phyloP scores from a whole-genome alignment of 805 yeast genomes.

The Saccharomycopsis selenospora region DNA sequence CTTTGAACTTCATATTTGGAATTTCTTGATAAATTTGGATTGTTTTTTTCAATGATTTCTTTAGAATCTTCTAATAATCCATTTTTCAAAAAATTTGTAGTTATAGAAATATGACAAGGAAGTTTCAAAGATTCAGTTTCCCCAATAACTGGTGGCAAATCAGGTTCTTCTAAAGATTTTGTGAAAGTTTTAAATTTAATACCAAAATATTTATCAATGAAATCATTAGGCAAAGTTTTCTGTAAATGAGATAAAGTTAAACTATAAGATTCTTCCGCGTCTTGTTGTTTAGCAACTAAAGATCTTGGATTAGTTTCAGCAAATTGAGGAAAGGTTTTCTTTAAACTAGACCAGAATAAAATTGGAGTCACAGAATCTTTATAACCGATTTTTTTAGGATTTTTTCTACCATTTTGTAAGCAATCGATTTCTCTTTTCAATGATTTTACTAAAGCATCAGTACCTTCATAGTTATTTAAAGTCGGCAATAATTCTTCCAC shows the following conservation, averaged over 20 bases:
- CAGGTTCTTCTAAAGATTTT: conserved; percentile 51
- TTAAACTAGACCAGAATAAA: conserved; percentile 54
- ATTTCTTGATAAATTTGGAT: conserved; percentile 59
- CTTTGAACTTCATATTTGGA: conserved; percentile 57
- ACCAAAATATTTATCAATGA: conserved; percentile 52
- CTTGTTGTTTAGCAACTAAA: conserved; percentile 88
- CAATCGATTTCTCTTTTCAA: conserved; percentile 38
- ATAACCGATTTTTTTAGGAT: conserved; percentile 24
- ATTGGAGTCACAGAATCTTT: conserved; percentile 57
- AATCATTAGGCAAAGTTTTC: conserved; percentile 39
- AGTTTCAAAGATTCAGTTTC: conserved; percentile 61
- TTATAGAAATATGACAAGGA: conserved; percentile 80
- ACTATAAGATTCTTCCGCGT: conserved; percentile 94
- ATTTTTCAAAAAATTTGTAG: conserved; percentile 81
- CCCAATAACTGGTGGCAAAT: conserved; percentile 38
- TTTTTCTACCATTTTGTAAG: conserved; percentile 27
- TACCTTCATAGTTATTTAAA: conserved; percentile 50
- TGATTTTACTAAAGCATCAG: conserved; percentile 39
- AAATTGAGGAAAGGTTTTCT: conserved; percentile 79
- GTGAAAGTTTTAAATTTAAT: conserved; percentile 57
- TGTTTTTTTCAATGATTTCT: conserved; percentile 73
- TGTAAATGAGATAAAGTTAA: conserved; percentile 56
- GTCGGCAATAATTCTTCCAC: conserved; percentile 70
- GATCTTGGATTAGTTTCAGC: conserved; percentile 59
- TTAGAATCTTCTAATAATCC: conserved; percentile 69